Percentiles rank a stretch among this genome's conserved stretches.
These are phyloP conservation scores for Pythium scleroteichum DNA, from an alignment of 352 stramenopile genomes.

Conservation along the genomic window DNA sequence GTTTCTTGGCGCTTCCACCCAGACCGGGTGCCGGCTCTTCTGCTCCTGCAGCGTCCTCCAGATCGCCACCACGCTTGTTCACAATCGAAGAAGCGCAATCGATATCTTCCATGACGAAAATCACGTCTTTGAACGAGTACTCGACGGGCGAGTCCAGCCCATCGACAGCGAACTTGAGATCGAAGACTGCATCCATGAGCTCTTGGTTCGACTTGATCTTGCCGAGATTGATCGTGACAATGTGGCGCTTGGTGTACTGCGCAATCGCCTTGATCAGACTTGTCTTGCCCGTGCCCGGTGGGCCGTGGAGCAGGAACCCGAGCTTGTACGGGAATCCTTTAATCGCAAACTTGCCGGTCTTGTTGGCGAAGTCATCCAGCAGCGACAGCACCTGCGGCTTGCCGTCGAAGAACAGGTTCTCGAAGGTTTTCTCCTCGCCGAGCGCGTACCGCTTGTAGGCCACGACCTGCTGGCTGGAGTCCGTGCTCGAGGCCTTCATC, in stretches of 20 bases:
- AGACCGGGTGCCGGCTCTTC: constrained; percentile 5
- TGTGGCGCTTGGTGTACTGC: constrained; percentile 60
- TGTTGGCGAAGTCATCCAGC: constrained; percentile 62
- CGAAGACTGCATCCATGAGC: constrained; percentile 81
- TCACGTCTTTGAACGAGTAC: constrained; percentile 81
- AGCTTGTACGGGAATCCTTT: constrained; percentile 86
- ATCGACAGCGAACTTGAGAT: constrained; percentile 63
- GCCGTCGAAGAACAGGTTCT: constrained; percentile 79
- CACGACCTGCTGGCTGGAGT: constrained; percentile 16
- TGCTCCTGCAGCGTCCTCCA: constrained; percentile 18
- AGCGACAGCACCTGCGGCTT: constrained; percentile 58
- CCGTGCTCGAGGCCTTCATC: constrained; percentile 16
- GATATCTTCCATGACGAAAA: constrained; percentile 92
- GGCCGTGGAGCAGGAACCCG: constrained; percentile 80
- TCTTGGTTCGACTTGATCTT: constrained; percentile 86
- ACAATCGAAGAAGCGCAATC: constrained; percentile 85
- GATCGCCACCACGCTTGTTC: constrained; percentile 30
- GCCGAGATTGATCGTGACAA: constrained; percentile 68
- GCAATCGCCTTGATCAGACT: constrained; percentile 84
- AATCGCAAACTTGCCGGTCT: constrained; percentile 78
- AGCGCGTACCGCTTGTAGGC: constrained; percentile 72
- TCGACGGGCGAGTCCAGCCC: constrained; percentile 64
- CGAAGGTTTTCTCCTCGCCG: constrained; percentile 81
- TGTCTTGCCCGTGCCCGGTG: constrained; percentile 86
- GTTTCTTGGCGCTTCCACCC: constrained; percentile 12